A percentile compares a stretch with the other conserved stretches of the same genome.
Evolutionary conservation across 2,329 filamentous ascomycete species (phyloP).

Genomic region (Sphaerulina populicola): DNA sequence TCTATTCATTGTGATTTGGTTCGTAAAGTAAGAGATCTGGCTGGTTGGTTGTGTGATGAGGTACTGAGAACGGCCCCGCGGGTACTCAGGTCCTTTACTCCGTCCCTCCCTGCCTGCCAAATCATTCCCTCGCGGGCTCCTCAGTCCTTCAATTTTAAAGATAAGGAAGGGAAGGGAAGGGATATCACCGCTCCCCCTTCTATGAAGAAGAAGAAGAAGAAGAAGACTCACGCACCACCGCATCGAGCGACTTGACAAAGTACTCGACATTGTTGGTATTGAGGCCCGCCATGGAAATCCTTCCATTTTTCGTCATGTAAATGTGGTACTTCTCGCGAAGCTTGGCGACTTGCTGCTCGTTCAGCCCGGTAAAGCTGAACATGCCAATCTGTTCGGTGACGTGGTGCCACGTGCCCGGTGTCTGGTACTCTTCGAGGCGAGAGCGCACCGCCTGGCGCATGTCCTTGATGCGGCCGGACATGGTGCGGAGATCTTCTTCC

Average conservation of each 20-base stretch:
- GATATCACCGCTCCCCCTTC: neutral
- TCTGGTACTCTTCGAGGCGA: slow-evolving; percentile 75
- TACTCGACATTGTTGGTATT: slow-evolving; percentile 90
- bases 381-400: slow-evolving; percentile 99
- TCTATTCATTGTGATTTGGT: no score
- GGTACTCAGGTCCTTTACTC: no score
- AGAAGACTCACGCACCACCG: slow-evolving; percentile 57
- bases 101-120: no score
- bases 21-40: no score
- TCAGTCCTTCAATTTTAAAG: no score
- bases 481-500: slow-evolving; percentile 83
- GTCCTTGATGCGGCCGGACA: slow-evolving; percentile 88
- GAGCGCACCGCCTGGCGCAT: slow-evolving; percentile 74
- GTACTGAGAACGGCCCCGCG: no score
- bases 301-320: slow-evolving; percentile 95
- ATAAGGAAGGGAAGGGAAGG: no score
- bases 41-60: no score
- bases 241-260: slow-evolving; percentile 80
- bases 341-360: slow-evolving; percentile 62
- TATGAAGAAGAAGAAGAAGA: slow-evolving; percentile 29
- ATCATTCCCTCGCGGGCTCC: no score
- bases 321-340: slow-evolving; percentile 64
- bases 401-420: slow-evolving; percentile 89
- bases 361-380: slow-evolving; percentile 89
- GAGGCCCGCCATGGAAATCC: slow-evolving; percentile 96